Conservation (phyloP, 257 asterid genomes). For the Mitragyna speciosa region DNA sequence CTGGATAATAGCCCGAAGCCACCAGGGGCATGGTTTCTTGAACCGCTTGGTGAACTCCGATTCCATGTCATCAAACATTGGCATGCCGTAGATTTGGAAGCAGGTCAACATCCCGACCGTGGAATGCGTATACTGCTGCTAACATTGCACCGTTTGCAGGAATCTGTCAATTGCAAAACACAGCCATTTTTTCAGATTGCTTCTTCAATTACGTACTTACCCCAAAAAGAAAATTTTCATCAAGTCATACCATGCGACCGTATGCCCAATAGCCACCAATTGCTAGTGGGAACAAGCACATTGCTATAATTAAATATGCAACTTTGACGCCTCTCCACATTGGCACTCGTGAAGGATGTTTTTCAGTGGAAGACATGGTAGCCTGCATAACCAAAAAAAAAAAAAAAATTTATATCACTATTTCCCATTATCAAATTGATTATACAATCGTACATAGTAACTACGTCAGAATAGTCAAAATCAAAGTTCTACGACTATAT, state of each 20-base stretch:
- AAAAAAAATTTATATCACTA: too few relatives aligned
- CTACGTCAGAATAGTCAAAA: too few relatives aligned
- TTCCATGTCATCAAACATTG: conserved; percentile 71
- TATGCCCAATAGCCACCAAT: conserved; percentile 90
- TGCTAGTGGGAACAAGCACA: conserved; percentile 77
- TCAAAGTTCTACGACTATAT: neutral
- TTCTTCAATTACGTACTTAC: too few relatives aligned
- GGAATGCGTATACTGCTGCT: conserved; percentile 56
- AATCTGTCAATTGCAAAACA: conserved; percentile 54
- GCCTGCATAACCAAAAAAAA: conserved; percentile 43
- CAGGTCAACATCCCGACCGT: conserved; percentile 52
- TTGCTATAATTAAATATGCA: conserved; percentile 62
- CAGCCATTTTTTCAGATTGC: too few relatives aligned
- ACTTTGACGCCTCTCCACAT: conserved; percentile 92
- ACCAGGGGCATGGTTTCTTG: conserved; percentile 81
- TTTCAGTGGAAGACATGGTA: conserved; percentile 92
- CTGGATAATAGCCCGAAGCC: conserved; percentile 62
- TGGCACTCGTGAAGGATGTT: conserved; percentile 82
- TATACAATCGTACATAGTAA: too few relatives aligned
- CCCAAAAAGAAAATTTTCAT: too few relatives aligned
- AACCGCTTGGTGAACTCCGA: conserved; percentile 51
- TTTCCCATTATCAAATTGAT: too few relatives aligned
- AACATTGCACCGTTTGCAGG: conserved; percentile 77
- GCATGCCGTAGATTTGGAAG: conserved; percentile 88
- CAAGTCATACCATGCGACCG: conserved; percentile 49